Base-by-base conservation (phyloP, 2,329 filamentous ascomycete species). In the Venturia pyrina region DNA sequence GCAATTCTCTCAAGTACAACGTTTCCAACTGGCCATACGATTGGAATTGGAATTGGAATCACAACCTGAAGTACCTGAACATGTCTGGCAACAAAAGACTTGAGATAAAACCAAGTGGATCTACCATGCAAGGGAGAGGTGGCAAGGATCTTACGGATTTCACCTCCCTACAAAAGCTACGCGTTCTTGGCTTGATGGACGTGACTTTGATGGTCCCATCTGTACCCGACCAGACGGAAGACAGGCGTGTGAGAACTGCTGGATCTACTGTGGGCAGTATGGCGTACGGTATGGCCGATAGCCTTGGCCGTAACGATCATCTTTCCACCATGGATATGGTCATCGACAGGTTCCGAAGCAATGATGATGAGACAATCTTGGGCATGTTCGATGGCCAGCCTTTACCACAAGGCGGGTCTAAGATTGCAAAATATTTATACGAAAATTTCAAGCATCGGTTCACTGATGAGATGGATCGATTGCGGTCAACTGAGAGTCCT, bases 41-140 rank as follows among this genome's bases (percentile, higher is more conserved):
- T 75, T 99, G 95, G 95, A 99, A 99, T 72, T 99, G 95, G 95
- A 98, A 98, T 73, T 90, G 95, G 82, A 99, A 99, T 72, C 91
- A 90, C 62, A 96, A 97, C 71, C 80, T 99, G 69, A 89, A 93
- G 69, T 99, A 96, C 73, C 87, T 99, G 68, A 99, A 98, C 73
- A 82, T 99, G 73, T 98, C 93, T 0, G 95, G 95, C 63, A 99
- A 99, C 79, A 97, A 96, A 76, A 87, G 93, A 63, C 79, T 99
- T 43, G 95, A 99, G 76, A 98, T 99, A 79, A 88, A 87, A 72
- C 85, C 85, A 0, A 85, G 80, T 68, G 85, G 85, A 34, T 80
- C 83, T 8, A 69, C 80, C 74, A 72, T 83, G 75, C 70, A 70
- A 41, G 74, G 75, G 72, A 73, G 75, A 24, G 74, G 89, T 81